These are phyloP conservation scores for Garcia nutans DNA, from an alignment of 345 rosid genomes.

Conservation along the genomic window DNA sequence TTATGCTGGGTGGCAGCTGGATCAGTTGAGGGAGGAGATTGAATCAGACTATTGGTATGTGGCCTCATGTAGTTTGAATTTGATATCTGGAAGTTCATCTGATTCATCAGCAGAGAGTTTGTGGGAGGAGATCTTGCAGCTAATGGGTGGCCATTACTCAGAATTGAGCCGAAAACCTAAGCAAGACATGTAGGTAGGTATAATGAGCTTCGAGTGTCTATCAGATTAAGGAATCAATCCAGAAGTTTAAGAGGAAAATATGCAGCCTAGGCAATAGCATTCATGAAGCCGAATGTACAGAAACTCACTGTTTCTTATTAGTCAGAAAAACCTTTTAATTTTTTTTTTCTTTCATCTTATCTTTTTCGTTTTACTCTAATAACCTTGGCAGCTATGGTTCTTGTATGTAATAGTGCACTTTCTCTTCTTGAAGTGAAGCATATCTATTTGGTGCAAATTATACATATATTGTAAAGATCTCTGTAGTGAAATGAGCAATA, in stretches of 20 bases:
- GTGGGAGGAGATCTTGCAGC: slow-evolving; percentile 92
- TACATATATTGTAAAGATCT: not conserved
- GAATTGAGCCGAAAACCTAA: slow-evolving; percentile 88
- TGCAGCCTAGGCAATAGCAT: slow-evolving; percentile 15
- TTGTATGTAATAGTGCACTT: slow-evolving; percentile 17
- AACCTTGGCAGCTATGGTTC: slow-evolving; percentile 13
- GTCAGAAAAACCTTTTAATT: slow-evolving; percentile 14
- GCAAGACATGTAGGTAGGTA: slow-evolving; percentile 55
- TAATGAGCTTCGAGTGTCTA: not conserved
- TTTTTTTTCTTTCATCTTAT: not conserved
- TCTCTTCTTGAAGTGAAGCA: not conserved
- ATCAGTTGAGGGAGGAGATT: slow-evolving; percentile 85
- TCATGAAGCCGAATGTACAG: slow-evolving; percentile 59
- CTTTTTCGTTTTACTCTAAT: not conserved
- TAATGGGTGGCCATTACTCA: slow-evolving; percentile 85
- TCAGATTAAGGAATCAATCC: slow-evolving; percentile 11
- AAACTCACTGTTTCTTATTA: slow-evolving; percentile 25
- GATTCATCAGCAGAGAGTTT: slow-evolving; percentile 52
- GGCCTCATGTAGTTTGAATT: slow-evolving; percentile 79
- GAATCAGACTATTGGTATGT: slow-evolving; percentile 78
- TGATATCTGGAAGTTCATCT: slow-evolving; percentile 52
- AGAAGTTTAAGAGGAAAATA: slow-evolving; percentile 13
- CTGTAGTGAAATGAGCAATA: not conserved
- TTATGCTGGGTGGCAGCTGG: slow-evolving; percentile 90
- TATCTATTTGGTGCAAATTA: not conserved